phyloP scores from a whole-genome alignment of 108 stramenopile species.

The Conticribra guillardii region DNA sequence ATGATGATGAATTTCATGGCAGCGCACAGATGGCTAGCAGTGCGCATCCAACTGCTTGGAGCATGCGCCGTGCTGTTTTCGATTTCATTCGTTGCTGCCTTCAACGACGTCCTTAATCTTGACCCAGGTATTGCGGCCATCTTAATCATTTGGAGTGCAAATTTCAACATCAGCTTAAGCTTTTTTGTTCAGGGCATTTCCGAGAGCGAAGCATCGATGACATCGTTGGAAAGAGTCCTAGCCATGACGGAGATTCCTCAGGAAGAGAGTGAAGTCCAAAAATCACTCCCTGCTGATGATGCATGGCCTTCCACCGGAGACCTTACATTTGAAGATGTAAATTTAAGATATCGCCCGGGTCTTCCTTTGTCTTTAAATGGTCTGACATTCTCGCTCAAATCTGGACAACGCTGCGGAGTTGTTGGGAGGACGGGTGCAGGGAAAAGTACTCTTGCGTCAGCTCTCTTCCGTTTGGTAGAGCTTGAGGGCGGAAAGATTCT shows the following conservation, averaged over 20 bases:
- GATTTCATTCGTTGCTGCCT: constrained; percentile 57
- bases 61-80: constrained; percentile 63
- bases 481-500: constrained; percentile 79
- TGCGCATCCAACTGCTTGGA: constrained; percentile 87
- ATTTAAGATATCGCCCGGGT: constrained; percentile 71
- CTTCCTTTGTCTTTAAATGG: constrained; percentile 75
- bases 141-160: constrained; percentile 50
- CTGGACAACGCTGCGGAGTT: constrained; percentile 74
- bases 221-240: constrained; percentile 78
- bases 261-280: constrained; percentile 56
- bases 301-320: constrained; percentile 70
- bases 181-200: constrained; percentile 78
- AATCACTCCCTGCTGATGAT: constrained; percentile 16
- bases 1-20: constrained; percentile 82
- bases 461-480: constrained; percentile 84
- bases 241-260: constrained; percentile 70
- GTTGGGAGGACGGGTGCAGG: constrained; percentile 83
- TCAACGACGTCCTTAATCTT: constrained; percentile 60
- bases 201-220: constrained; percentile 86
- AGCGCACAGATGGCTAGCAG: constrained; percentile 87
- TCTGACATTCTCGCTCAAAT: constrained; percentile 65
- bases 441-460: constrained; percentile 69
- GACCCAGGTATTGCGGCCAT: constrained; percentile 60
- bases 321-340: constrained; percentile 71
- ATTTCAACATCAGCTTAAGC: constrained; percentile 80